Conservation (phyloP, 2,329 filamentous ascomycete species). For the Curvularia hawaiiensis region DNA sequence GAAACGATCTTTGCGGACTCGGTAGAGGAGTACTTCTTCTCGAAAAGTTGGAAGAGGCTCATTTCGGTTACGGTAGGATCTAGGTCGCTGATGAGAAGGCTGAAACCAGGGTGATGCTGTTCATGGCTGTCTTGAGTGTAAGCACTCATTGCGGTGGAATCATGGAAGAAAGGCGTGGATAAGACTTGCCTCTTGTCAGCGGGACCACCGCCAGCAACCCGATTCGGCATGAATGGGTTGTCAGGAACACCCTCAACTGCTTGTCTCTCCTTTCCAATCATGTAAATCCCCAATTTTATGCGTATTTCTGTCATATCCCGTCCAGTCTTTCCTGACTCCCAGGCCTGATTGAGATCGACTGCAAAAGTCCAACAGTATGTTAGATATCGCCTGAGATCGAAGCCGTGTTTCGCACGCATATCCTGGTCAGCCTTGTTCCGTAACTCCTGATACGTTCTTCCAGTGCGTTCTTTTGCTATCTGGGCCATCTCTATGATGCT, state of each 20-base stretch:
- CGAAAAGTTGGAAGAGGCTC: constrained; percentile 95
- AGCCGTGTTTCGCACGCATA: constrained; percentile 22
- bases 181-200: constrained; percentile 80
- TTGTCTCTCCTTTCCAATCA: constrained; percentile 23
- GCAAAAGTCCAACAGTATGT: constrained; percentile 32
- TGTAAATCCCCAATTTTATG: constrained; percentile 26
- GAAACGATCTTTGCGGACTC: constrained; percentile 99
- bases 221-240: constrained; percentile 93
- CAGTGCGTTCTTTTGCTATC: constrained; percentile 21
- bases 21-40: constrained; percentile 93
- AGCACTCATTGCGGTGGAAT: constrained; percentile 12
- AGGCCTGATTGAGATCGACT: constrained; percentile 24
- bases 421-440: constrained; percentile 37
- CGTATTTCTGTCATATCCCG: constrained; percentile 29
- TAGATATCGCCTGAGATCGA: constrained; percentile 25
- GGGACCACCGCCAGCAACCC: constrained; percentile 94
- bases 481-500: constrained; percentile 30
- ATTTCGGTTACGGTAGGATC: constrained; percentile 99
- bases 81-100: constrained; percentile 97
- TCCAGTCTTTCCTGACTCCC: constrained; percentile 14
- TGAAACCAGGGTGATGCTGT: constrained; percentile 80
- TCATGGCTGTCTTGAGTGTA: constrained; percentile 63
- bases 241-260: constrained; percentile 13
- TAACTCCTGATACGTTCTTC: constrained; percentile 13
- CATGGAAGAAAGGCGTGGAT: not conserved